Base-by-base conservation (phyloP, 2,329 filamentous ascomycete genomes). In the Phialocephala subalpina region DNA sequence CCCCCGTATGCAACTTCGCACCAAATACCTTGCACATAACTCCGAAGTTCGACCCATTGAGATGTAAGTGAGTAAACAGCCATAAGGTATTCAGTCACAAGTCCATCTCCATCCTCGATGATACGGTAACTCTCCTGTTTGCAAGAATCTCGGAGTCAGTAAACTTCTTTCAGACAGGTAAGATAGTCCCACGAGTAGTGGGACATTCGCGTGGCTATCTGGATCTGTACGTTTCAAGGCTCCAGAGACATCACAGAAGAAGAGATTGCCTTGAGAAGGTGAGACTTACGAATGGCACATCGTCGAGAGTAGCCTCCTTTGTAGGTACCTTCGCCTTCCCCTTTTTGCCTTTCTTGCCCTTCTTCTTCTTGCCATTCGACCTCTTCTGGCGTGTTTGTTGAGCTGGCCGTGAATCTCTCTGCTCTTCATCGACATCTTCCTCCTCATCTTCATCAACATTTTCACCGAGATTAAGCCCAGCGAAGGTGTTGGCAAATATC, bases 31-130 rank as follows among this genome's bases (percentile, higher is more conserved):
- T 83, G 82, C 1, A 81, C 57, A 49, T 77, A 77, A n/a, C 58
- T 27, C n/a, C 83, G 77, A 29, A 84, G 75, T 0, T 76, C 70
- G 0, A 71, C 66, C 78, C 78, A 81, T 62, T 84, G 77, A 8
- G 64, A 58, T 2, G 77, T 64, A 6, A 83, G 67, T 0, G 76
- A 75, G 63, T 80, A 81, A 3, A 79, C 77, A 20, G 82, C 82
- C 67, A 84, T 78, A 27, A 82, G 64, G 70, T 82, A 84, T 14
- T 83, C 79, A 0, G 79, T 80, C 6, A 77, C 60, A 18, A 77
- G 68, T 1, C 74, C 78, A 22, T 76, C 75, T 2, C 76, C 69
- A 58, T 79, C 78, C 47, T 81, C 77, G 42, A 82, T 80, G 60
- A 84, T 79, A 27, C 76, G 76, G 67, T 80, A 83, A 59, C 77